Evolutionary conservation across 257 asterid species (phyloP).

Genomic region (Solanum chiquidenum): DNA sequence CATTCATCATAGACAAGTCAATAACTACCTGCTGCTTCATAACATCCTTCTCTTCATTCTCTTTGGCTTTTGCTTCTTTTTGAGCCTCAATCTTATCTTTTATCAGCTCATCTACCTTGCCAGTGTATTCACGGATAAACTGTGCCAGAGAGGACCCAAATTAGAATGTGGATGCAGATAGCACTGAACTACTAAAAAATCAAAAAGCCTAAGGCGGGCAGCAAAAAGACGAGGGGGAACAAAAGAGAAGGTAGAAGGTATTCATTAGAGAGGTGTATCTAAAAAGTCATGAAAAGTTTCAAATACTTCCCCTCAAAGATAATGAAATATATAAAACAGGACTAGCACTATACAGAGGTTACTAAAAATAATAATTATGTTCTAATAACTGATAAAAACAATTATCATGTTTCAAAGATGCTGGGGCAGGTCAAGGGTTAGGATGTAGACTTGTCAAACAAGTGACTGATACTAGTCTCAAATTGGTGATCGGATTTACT

Average conservation of each 20-base stretch:
- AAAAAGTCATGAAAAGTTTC: background rate
- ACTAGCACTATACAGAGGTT: background rate
- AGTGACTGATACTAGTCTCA: background rate
- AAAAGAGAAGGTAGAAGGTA: background rate
- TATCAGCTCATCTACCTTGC: constrained; percentile 87
- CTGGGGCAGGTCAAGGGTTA: background rate
- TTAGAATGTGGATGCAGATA: background rate
- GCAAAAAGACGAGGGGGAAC: background rate
- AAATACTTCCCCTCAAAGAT: background rate
- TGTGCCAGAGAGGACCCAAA: constrained; percentile 17
- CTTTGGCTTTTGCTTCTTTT: constrained; percentile 73
- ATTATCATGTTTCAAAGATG: background rate
- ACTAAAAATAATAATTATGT: background rate
- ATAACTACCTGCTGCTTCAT: constrained; percentile 72
- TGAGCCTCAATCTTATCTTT: constrained; percentile 77
- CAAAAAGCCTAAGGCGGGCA: background rate
- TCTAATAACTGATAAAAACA: background rate
- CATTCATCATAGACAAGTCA: background rate
- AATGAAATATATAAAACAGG: background rate
- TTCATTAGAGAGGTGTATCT: background rate
- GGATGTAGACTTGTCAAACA: background rate
- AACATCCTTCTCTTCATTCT: constrained; percentile 77
- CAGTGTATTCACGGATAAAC: constrained; percentile 91
- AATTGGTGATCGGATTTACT: background rate
- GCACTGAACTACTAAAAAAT: background rate